Evolutionary conservation across 2,329 filamentous ascomycete species (phyloP).

Genomic region (Colletotrichum sansevieriae): DNA sequence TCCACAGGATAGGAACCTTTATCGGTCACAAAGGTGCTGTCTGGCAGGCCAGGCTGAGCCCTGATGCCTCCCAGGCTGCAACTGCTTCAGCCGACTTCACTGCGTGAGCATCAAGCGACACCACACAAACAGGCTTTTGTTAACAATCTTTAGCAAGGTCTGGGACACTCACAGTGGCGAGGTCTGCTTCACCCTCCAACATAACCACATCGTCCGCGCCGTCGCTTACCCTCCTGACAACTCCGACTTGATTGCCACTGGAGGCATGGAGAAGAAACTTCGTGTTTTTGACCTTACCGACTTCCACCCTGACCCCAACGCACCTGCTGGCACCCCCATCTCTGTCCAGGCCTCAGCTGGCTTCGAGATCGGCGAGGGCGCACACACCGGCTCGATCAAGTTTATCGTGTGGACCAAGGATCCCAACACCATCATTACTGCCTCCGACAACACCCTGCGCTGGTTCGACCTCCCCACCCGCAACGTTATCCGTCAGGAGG

Average conservation of each 20-base stretch:
- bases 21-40: slow-evolving; percentile 98
- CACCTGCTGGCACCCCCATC: slow-evolving; percentile 51
- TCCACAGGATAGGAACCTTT: slow-evolving; percentile 95
- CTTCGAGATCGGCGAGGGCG: slow-evolving; percentile 88
- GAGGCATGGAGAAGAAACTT: slow-evolving; percentile 96
- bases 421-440: slow-evolving; percentile 89
- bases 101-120: slow-evolving; percentile 69
- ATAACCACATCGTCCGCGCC: slow-evolving; percentile 95
- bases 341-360: slow-evolving; percentile 71
- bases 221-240: slow-evolving; percentile 89
- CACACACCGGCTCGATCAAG: slow-evolving; percentile 91
- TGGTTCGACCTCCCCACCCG: slow-evolving; percentile 93
- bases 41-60: slow-evolving; percentile 93
- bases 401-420: slow-evolving; percentile 95
- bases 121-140: background rate
- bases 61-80: slow-evolving; percentile 88
- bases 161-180: slow-evolving; percentile 98
- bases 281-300: slow-evolving; percentile 90
- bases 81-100: slow-evolving; percentile 97
- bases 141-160: slow-evolving; percentile 76
- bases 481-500: slow-evolving; percentile 80
- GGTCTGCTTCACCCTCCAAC: slow-evolving; percentile 85
- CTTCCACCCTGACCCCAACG: slow-evolving; percentile 55
- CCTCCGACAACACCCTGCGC: slow-evolving; percentile 89
- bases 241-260: slow-evolving; percentile 89